Percentiles rank a stretch among this genome's conserved stretches.
Conservation (phyloP, 129 eudicot species). For the Ambrosia artemisiifolia region DNA sequence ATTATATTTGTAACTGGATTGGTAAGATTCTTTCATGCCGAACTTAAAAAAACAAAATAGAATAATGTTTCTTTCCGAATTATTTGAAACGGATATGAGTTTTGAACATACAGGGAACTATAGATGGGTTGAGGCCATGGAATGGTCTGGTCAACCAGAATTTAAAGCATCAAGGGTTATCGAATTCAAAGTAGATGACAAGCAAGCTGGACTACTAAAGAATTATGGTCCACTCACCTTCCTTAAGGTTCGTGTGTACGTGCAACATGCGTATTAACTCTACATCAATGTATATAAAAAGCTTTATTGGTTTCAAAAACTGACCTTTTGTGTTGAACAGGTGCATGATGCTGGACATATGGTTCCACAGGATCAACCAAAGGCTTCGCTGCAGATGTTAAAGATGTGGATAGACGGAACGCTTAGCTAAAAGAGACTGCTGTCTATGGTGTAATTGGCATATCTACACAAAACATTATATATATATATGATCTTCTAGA, state of each 20-base stretch:
- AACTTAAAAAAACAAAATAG: background rate
- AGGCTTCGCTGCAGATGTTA: slow-evolving; percentile 65
- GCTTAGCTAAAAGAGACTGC: slow-evolving; percentile 1
- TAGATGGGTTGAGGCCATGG: slow-evolving; percentile 68
- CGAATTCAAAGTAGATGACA: slow-evolving; percentile 47
- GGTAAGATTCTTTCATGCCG: slow-evolving; percentile 35
- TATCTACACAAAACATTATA: background rate
- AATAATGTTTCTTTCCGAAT: background rate
- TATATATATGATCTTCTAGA: background rate
- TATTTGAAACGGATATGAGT: background rate
- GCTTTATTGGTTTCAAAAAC: slow-evolving; percentile 5
- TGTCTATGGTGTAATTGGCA: too few relatives aligned
- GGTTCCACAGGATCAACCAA: slow-evolving; percentile 85
- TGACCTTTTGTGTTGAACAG: slow-evolving; percentile 15
- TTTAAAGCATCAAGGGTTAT: slow-evolving; percentile 35
- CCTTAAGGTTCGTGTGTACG: slow-evolving; percentile 41
- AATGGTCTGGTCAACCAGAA: slow-evolving; percentile 64
- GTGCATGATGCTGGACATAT: slow-evolving; percentile 69
- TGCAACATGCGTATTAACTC: background rate
- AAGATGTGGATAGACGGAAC: slow-evolving; percentile 62
- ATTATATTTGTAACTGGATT: slow-evolving; percentile 73
- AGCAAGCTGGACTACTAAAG: slow-evolving; percentile 44
- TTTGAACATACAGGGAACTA: slow-evolving; percentile 48
- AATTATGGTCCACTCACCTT: slow-evolving; percentile 59
- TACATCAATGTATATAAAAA: background rate